Base-by-base conservation (phyloP, 371 early-diverging fungal genomes). In the Mortierella sp. region DNA sequence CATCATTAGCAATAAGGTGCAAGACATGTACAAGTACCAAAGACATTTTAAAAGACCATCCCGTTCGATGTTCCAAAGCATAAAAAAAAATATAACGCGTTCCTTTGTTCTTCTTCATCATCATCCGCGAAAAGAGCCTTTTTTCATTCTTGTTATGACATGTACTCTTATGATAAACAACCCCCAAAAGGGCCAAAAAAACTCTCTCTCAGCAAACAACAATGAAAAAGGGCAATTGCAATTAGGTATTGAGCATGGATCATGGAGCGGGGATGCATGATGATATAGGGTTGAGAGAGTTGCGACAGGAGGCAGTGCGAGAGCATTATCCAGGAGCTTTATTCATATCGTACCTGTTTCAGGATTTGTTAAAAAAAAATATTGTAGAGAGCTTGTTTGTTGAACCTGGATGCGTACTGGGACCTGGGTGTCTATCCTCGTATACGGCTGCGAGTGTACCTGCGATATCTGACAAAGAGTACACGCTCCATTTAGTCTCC, bases 311-410 rank as follows among this genome's bases (percentile, higher is more conserved):
- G 52, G 73, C 50, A 73, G 34, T 21, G 28, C 34, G 73, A 73
- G 50, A 73, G 55, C 71, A 34, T 63, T 31, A 63, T 63, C 65
- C 65, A 63, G 34, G 65, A 34, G 65, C 19, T 63, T 34, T 21
- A 21, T 63, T 63, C 34, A 63, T 63, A 63, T 63, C 9, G 16
- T 31, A 63, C 21, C 34, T 63, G 65, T 63, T 63, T 63, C 65
- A 63, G 21, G 65, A 63, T 31, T 63, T n/a, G n/a, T n/a, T n/a
- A n/a, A n/a, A n/a, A n/a, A n/a, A n/a, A n/a, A n/a, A n/a, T n/a
- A n/a, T 24, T 16, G 48, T n/a, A 73, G 74, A 73, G 74, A 54
- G 54, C 26, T 63, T 63, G 16, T 63, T 63, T 6, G 31, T 9
- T 7, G 5, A 19, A 0, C 0, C 14, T 19, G 65, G 24, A n/a